Evolutionary conservation across 306 rosid species (phyloP).

Genomic region (Neltuma alba): DNA sequence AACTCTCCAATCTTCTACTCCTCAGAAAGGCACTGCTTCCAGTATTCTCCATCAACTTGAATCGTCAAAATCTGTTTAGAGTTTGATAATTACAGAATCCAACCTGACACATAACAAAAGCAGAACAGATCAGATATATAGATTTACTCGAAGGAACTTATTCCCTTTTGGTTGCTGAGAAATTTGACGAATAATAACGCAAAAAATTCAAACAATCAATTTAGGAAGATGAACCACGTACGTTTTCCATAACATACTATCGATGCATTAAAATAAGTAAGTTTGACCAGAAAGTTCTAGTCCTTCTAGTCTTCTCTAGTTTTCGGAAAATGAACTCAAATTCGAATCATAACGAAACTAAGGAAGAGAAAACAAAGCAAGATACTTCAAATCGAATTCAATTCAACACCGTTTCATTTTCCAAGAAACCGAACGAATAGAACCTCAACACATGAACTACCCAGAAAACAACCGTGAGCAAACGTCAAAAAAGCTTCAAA

Average conservation of each 20-base stretch:
- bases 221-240: neutral
- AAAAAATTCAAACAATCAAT: neutral
- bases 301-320: neutral
- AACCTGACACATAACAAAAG: conserved; percentile 3
- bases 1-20: conserved; percentile 58
- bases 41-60: conserved; percentile 32
- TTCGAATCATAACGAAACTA: neutral
- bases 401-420: neutral
- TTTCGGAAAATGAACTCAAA: neutral
- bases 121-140: conserved; percentile 23
- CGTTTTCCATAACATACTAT: neutral
- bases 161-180: conserved; percentile 29
- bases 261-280: conserved; percentile 9
- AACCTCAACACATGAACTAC: neutral
- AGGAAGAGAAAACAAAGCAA: neutral
- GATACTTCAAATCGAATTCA: neutral
- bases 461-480: neutral
- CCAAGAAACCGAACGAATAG: neutral
- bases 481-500: neutral
- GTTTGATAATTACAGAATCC: neutral
- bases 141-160: neutral
- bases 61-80: neutral
- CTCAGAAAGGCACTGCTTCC: conserved; percentile 53
- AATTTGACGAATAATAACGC: conserved; percentile 8
- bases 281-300: neutral